Base-by-base conservation (phyloP, 257 asterid species). In the Mentha longifolia region DNA sequence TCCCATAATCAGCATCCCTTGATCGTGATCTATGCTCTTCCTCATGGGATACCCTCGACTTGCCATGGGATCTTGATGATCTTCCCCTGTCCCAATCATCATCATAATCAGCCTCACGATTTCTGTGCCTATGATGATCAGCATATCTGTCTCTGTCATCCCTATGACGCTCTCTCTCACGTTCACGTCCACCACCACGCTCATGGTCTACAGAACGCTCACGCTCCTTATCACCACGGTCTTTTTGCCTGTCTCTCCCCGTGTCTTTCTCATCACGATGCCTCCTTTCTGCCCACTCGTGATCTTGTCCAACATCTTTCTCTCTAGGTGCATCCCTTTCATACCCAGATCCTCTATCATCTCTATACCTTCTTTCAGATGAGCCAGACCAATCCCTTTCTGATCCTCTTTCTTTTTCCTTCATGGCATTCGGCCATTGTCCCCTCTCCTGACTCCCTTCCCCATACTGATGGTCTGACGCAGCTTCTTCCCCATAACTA, bases 371-470 rank as follows among this genome's bases (percentile, higher is more conserved):
- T 77, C 92, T 87, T 37, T 92, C 97, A 0, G 96, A 85, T 65
- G 97, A 86, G 63, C 91, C 93, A 68, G 97, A 89, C 90, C 97
- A 88, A 70, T 85, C 97, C 76, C 91, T 83, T 47, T 90, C 95
- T 17, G 91, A 79, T n/a, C 84, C 93, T 71, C 90, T 82, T 50
- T 92, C 96, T 74, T 92, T 92, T 42, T 92, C 97, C 74, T 85
- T 85, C 15, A 58, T 19, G 80, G 71, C 76, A 64, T 80, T 83
- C 13, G 94, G 84, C 88, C 96, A 79, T 57, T 86, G 76, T 55
- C 92, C 95, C 73, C 85, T 89, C 28, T 91, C 97, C 20, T 85
- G 96, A 77, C 87, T 85, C 70, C 77, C 92, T 78, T 93, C 97
- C 74, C 86, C 95, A 75, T 87, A 85, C 73, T 88, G 95, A 81